phyloP scores from a whole-genome alignment of 306 rosid species.

The Sechiopsis laciniata region DNA sequence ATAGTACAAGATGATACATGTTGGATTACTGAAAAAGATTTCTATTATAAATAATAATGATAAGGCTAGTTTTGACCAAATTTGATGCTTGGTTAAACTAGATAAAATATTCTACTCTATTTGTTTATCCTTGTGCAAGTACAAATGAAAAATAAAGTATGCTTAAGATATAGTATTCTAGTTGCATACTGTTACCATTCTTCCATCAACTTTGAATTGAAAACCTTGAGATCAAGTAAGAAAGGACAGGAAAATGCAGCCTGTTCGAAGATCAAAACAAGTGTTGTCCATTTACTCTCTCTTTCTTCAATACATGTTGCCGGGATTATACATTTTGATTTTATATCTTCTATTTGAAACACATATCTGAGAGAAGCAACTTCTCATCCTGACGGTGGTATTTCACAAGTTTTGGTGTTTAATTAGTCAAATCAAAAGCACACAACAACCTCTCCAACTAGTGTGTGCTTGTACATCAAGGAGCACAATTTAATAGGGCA shows the following conservation, averaged over 20 bases:
- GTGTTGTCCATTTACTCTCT: background rate
- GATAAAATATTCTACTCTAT: background rate
- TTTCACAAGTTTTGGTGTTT: background rate
- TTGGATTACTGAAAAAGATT: background rate
- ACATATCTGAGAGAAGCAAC: background rate
- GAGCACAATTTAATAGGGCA: conserved; percentile 1
- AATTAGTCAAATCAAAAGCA: background rate
- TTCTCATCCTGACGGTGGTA: background rate
- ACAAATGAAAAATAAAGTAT: background rate
- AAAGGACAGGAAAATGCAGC: conserved; percentile 3
- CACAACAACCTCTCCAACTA: background rate
- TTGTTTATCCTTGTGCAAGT: background rate
- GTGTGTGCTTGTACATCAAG: background rate
- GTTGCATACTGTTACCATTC: background rate
- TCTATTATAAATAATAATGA: background rate
- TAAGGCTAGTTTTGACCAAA: background rate
- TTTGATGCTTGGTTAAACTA: background rate
- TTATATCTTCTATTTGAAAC: background rate
- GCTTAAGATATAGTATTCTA: background rate
- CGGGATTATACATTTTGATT: conserved; percentile 1
- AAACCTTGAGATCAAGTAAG: conserved; percentile 7
- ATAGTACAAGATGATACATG: background rate
- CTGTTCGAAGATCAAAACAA: background rate
- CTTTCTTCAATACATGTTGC: background rate
- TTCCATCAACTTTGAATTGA: conserved; percentile 6